Evolutionary conservation across 129 eudicot species (phyloP).

Genomic region (Flaveria ramosissima): DNA sequence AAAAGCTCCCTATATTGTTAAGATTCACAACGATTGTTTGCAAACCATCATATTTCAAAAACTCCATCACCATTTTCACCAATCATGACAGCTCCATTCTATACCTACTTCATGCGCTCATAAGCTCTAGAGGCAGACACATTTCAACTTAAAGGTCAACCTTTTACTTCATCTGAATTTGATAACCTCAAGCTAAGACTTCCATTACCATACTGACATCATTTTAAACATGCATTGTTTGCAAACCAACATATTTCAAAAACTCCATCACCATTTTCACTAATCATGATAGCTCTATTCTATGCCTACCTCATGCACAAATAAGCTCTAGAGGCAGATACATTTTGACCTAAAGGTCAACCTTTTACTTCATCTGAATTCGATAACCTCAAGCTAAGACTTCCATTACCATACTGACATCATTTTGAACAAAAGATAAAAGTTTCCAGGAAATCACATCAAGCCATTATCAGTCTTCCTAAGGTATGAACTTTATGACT

Average conservation of each 20-base stretch:
- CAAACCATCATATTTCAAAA: not conserved
- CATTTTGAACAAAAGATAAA: not conserved
- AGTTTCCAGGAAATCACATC: no score
- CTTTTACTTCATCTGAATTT: not conserved
- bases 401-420: no score
- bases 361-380: not conserved
- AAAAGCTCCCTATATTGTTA: no score
- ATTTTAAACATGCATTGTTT: not conserved
- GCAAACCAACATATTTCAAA: not conserved
- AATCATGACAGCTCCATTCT: not conserved
- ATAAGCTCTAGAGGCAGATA: no score
- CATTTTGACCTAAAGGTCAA: no score
- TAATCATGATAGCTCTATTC: not conserved
- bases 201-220: no score
- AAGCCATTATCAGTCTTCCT: no score
- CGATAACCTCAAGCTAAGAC: not conserved
- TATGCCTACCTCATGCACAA: not conserved
- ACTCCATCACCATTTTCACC: not conserved
- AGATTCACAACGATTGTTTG: not conserved
- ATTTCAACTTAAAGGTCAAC: no score
- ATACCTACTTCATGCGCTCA: not conserved
- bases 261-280: not conserved
- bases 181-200: not conserved
- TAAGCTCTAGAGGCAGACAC: no score
- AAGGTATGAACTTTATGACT: no score